Evolutionary conservation across 2,329 filamentous ascomycete species (phyloP).

Genomic region (Colletotrichum scovillei): DNA sequence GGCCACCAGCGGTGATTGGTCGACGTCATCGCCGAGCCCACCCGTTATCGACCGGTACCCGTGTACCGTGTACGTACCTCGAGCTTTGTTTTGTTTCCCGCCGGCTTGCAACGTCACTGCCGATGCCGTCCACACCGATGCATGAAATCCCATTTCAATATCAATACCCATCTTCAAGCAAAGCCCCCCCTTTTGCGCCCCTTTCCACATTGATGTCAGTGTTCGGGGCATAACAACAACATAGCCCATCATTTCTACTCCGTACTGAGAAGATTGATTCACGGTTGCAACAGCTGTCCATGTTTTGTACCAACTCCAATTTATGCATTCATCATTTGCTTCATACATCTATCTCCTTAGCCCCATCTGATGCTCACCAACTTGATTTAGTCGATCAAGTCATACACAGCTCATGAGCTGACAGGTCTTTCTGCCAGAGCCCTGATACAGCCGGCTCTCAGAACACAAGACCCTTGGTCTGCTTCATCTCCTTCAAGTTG

Average conservation of each 20-base stretch:
- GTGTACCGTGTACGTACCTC: no score
- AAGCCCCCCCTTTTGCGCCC: background rate
- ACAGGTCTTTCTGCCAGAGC: background rate
- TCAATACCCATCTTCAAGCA: background rate
- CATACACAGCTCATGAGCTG: background rate
- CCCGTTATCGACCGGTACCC: background rate
- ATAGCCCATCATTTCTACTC: background rate
- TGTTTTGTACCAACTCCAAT: background rate
- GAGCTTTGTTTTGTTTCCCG: constrained; percentile 4
- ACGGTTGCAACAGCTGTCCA: background rate
- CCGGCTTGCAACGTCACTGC: background rate
- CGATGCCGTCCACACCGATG: background rate
- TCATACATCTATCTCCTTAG: background rate
- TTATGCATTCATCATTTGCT: background rate
- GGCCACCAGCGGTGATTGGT: constrained; percentile 16
- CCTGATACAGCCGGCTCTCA: constrained; percentile 40
- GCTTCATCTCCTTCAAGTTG: constrained; percentile 57
- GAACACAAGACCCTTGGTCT: constrained; percentile 64
- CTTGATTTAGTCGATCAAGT: background rate
- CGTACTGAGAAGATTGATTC: background rate
- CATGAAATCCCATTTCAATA: background rate
- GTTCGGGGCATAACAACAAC: background rate
- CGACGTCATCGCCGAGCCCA: background rate
- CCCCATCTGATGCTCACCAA: background rate
- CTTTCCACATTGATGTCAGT: background rate